A percentile compares a stretch with the other conserved stretches of the same genome.
phyloP scores from a whole-genome alignment of 2,329 filamentous ascomycete species.

The Aspergillus brasiliensis region DNA sequence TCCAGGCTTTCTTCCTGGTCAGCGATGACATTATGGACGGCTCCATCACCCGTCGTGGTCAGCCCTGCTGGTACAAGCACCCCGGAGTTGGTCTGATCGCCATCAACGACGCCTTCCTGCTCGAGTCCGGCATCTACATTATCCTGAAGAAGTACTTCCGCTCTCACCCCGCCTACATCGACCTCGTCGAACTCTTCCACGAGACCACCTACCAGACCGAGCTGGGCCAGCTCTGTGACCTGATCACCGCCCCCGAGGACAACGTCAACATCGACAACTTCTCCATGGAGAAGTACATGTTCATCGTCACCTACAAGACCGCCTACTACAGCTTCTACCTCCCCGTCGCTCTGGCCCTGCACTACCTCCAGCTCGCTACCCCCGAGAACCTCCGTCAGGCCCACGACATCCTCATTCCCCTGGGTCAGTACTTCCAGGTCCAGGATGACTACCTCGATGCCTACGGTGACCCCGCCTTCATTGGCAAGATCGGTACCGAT shows the following conservation, averaged over 20 bases:
- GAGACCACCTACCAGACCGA: conserved; percentile 93
- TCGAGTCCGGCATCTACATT: conserved; percentile 86
- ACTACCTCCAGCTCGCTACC: conserved; percentile 82
- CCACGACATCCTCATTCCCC: conserved; percentile 89
- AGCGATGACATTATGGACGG: conserved; percentile 98
- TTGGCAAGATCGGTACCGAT: conserved; percentile 98
- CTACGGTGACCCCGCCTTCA: conserved; percentile 86
- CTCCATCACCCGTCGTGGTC: conserved; percentile 89
- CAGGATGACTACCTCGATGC: conserved; percentile 99
- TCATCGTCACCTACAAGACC: conserved; percentile 99
- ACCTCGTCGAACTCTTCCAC: conserved; percentile 94
- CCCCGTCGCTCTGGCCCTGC: conserved; percentile 85
- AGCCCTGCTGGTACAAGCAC: conserved; percentile 95
- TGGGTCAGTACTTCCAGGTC: conserved; percentile 98
- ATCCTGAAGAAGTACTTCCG: conserved; percentile 95
- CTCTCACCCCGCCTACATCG: conserved; percentile 80
- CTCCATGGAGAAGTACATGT: conserved; percentile 85
- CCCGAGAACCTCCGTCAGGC: conserved; percentile 86
- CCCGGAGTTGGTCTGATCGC: conserved; percentile 90
- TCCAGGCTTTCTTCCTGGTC: conserved; percentile 98
- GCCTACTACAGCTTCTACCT: conserved; percentile 99
- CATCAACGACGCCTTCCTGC: conserved; percentile 98
- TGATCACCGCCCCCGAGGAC: conserved; percentile 95
- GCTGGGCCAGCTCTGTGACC: conserved; percentile 89
- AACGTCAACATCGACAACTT: conserved; percentile 92